These are phyloP conservation scores for Clarireedia sp. DNA, from an alignment of 2,329 filamentous ascomycete genomes.

Conservation along the genomic window DNA sequence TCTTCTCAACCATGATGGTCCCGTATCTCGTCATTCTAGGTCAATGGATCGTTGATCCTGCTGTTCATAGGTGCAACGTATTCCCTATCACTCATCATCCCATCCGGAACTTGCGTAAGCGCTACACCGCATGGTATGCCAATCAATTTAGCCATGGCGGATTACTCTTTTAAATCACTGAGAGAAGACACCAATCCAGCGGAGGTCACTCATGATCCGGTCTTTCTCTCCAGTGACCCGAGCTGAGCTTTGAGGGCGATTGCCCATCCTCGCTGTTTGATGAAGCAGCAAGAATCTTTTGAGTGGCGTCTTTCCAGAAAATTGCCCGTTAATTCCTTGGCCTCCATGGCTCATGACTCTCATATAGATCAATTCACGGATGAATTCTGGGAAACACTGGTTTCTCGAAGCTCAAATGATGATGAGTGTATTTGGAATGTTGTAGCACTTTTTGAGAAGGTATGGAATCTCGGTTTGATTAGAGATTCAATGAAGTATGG, in stretches of 20 bases:
- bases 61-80: slow-evolving; percentile 71
- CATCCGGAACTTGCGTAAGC: slow-evolving; percentile 70
- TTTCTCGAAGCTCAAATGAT: slow-evolving; percentile 77
- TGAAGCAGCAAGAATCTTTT: slow-evolving; percentile 63
- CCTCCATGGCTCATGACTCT: slow-evolving; percentile 75
- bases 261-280: slow-evolving; percentile 56
- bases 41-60: slow-evolving; percentile 62
- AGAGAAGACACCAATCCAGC: slow-evolving; percentile 65
- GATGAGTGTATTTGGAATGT: slow-evolving; percentile 85
- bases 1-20: slow-evolving; percentile 67
- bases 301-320: slow-evolving; percentile 78
- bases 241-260: slow-evolving; percentile 73
- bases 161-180: slow-evolving; percentile 69
- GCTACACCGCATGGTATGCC: slow-evolving; percentile 69
- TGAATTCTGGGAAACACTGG: slow-evolving; percentile 74
- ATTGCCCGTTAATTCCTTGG: slow-evolving; percentile 55
- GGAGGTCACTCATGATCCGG: slow-evolving; percentile 62
- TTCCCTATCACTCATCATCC: slow-evolving; percentile 63
- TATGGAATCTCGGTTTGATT: slow-evolving; percentile 90
- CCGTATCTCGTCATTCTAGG: slow-evolving; percentile 74
- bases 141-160: slow-evolving; percentile 76
- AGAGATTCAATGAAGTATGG: slow-evolving; percentile 88
- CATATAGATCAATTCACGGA: slow-evolving; percentile 79
- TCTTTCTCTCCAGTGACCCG: slow-evolving; percentile 57
- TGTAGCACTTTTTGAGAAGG: slow-evolving; percentile 49